Evolutionary conservation across 176 grass and related monocot species (phyloP), one percentile per base, ranked within the genome.

Genomic region (Rhynchospora breviuscula): DNA sequence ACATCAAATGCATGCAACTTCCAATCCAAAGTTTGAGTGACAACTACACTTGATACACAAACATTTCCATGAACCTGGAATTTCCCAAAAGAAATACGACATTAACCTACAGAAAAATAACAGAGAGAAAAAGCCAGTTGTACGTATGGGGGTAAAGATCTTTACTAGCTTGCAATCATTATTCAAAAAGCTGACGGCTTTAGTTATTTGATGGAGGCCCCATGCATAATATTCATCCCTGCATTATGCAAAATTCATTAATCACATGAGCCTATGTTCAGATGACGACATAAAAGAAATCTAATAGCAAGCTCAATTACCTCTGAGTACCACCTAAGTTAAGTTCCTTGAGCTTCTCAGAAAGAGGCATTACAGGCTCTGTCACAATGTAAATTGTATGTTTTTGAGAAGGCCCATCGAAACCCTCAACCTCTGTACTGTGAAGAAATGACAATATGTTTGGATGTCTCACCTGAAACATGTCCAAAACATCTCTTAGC

Each of bases 141-240:
- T 78, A 83, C 22, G 79, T 70, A 80, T 56, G 73, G 35, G 35
- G 35, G 57, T 65, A 82, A 48, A 80, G 31, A 59, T 79, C 81
- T 93, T 85, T 92, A 99, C 97, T 45, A 99, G 91, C 65, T 99
- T 99, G 88, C 97, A 99, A 69, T 99, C 97, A 52, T 99, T 99
- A 80, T 99, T 99, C 59, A 99, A 89, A 87, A 99, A 99, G 93
- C 97, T 99, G 87, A 96, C 93, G 66, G 93, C 97, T 92, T 99
- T 99, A 45, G 97, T 87, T 88, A 99, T 99, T 90, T 93, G 93
- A 78, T 99, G 97, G 84, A 99, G 88, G 44, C 97, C 97, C 97
- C 97, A 99, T 76, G 97, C 97, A 89, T 86, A 96, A 67, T 99
- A 99, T 85, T 99, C 97, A 88, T 96, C 93, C 86, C 97, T 99